Base-by-base conservation (phyloP, 495 filamentous ascomycete genomes). In the Melanomma pulvis-pyrius region DNA sequence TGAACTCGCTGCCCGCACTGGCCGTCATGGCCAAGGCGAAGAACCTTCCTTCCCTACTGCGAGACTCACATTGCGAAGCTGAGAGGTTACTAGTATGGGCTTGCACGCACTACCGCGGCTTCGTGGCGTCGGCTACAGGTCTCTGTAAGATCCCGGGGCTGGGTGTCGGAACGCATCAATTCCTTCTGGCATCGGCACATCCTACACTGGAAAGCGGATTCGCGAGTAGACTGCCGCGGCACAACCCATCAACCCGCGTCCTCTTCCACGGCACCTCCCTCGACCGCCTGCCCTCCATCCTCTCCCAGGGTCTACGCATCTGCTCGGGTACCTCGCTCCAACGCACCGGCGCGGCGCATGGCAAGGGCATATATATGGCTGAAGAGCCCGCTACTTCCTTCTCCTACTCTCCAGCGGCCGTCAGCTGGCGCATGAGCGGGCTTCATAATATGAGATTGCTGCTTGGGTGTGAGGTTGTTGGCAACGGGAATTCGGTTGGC, bases 261-360 rank as follows among this genome's bases (percentile, higher is more conserved):
- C 64, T 75, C 32, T 78, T 76, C 66, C 76, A 78, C 63, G 76
- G 76, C 36, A 78, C 76, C 4, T 67, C 70, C 0, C 50, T 71
- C 7, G 70, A 75, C 26, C 68, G 76, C 15, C 61, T 78, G 17
- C 75, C 69, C 62, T 19, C 54, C 2, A 76, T 78, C 46, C 67
- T 76, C 28, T 28, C 48, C 11, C 60, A 77, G 55, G 76, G 76
- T n/a, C 69, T 78, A 15, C 7, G 39, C 4, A 60, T 73, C 34
- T 41, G 55, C 24, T 69, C 65, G 55, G 53, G 67, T 21, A 76
- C 73, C 2, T 11, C 61, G 0, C 65, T 77, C 15, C 73, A 75
- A 59, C 51, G 61, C 44, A 62, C 73, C 13, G 76, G 76, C n/a
- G 73, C 74, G 12, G 67, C 67, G 2, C 59, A 63, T 30, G 76